Conservation (phyloP, 352 stramenopile genomes). For the Pythium plurisporium region DNA sequence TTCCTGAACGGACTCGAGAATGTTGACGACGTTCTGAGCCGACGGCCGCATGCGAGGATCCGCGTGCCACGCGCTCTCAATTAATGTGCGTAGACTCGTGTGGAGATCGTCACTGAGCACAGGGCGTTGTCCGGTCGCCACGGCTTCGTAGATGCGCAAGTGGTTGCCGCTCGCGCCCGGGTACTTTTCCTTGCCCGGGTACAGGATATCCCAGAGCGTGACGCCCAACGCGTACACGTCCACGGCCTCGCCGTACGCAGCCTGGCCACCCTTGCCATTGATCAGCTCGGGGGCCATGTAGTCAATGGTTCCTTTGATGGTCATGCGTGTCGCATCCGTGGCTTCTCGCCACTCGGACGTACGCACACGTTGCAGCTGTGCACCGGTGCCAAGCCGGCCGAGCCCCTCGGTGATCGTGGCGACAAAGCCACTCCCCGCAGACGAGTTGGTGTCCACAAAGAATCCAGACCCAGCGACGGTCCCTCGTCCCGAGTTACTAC, state of each 20-base stretch:
- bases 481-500: background rate
- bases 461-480: too few species aligned
- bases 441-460: background rate
- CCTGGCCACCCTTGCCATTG: slow-evolving; percentile 13
- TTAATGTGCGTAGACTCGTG: slow-evolving; percentile 48
- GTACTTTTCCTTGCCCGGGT: slow-evolving; percentile 45
- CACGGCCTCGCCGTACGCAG: slow-evolving; percentile 34
- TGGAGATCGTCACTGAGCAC: slow-evolving; percentile 33
- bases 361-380: slow-evolving; percentile 15
- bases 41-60: slow-evolving; percentile 46
- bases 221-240: slow-evolving; percentile 48
- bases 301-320: too few species aligned
- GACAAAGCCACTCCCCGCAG: background rate
- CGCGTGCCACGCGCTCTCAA: slow-evolving; percentile 48
- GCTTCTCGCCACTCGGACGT: slow-evolving; percentile 46
- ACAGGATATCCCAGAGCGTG: slow-evolving; percentile 50
- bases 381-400: background rate
- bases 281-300: slow-evolving; percentile 62
- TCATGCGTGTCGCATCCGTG: too few species aligned
- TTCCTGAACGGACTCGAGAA: slow-evolving; percentile 60
- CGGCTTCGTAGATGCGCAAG: slow-evolving; percentile 31
- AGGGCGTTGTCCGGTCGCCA: slow-evolving; percentile 38
- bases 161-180: background rate
- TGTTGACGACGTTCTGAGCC: slow-evolving; percentile 37
- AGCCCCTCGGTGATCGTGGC: too few species aligned